Base-by-base conservation (phyloP, 2,329 filamentous ascomycete species). In the Oidium heveae region DNA sequence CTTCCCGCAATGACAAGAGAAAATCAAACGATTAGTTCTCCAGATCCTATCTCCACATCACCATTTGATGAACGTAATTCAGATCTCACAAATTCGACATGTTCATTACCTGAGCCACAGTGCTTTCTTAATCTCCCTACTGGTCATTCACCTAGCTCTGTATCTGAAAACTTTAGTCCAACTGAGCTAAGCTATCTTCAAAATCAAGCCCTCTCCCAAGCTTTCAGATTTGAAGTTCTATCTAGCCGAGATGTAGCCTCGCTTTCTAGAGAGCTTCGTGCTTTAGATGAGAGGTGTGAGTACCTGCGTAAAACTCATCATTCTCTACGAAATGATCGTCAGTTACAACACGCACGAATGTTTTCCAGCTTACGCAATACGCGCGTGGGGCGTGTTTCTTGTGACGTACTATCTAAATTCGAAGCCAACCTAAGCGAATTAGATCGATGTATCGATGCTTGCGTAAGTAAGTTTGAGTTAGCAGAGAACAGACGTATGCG, bases 401-500 rank as follows among this genome's bases (percentile, higher is more conserved):
- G 80, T 58, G 82, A 87, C 57, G 79, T 79, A 20, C 77, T 89
- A 65, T 71, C 88, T 44, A 84, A 82, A 68, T 84, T 88, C 64
- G 84, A 88, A 65, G 84, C 88, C 66, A 82, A 82, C 1, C 71
- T 89, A 12, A 77, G 79, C 1, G 84, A 87, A 65, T 74, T 89
- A 7, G 84, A 89, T 63, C 70, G 74, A 16, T 84, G 80, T 2
- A 88, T 89, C 58, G 84, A 88, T 61, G 82, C 86, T 63, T 88
- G 84, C 80, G 78, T 84, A 52, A 72, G 69, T 60, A 88, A 88
- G 68, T 74, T 88, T n/a, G 84, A 88, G 63, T 75, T 82, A 58
- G 82, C 83, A 10, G 84, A 89, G 66, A 86, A 87, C 64, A 74
- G 84, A 62, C 78, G 84, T 43, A 80, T 79, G 16, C 74, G 82